A percentile compares a stretch with the other conserved stretches of the same genome.
phyloP scores from a whole-genome alignment of 345 rosid species.

The Zanthoxylum bungeanum region DNA sequence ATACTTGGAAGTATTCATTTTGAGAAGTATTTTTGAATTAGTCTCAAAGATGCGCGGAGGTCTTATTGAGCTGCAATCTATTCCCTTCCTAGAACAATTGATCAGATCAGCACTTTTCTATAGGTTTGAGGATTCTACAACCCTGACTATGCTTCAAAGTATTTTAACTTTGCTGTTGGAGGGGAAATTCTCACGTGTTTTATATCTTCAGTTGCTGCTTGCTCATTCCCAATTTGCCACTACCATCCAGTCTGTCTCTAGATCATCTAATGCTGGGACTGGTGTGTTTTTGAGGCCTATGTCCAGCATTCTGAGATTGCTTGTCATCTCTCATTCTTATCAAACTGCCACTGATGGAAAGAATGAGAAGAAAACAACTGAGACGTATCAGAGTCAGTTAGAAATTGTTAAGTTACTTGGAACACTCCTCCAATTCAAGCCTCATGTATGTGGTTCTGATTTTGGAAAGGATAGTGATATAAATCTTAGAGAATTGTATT shows the following conservation, averaged over 20 bases:
- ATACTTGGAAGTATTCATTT: constrained; percentile 62
- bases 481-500: constrained; percentile 60
- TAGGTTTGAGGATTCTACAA: constrained; percentile 70
- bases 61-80: constrained; percentile 49
- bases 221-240: constrained; percentile 80
- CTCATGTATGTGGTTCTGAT: constrained; percentile 17
- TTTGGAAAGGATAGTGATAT: constrained; percentile 51
- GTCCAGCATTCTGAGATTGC: constrained; percentile 69
- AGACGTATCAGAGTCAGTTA: constrained; percentile 36
- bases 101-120: constrained; percentile 60
- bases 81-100: constrained; percentile 72
- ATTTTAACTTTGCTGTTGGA: constrained; percentile 49
- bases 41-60: constrained; percentile 39
- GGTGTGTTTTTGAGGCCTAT: constrained; percentile 62
- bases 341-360: constrained; percentile 21
- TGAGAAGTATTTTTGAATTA: constrained; percentile 58
- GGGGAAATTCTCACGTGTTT: constrained; percentile 48
- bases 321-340: constrained; percentile 32
- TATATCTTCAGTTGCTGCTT: constrained; percentile 66
- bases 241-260: constrained; percentile 41
- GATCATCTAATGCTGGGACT: constrained; percentile 33
- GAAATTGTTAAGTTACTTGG: constrained; percentile 75
- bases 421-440: constrained; percentile 40
- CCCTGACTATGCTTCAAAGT: constrained; percentile 49
- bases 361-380: constrained; percentile 28